These are phyloP conservation scores for Silene uniflora DNA, from an alignment of 148 eudicot genomes.

Conservation along the genomic window DNA sequence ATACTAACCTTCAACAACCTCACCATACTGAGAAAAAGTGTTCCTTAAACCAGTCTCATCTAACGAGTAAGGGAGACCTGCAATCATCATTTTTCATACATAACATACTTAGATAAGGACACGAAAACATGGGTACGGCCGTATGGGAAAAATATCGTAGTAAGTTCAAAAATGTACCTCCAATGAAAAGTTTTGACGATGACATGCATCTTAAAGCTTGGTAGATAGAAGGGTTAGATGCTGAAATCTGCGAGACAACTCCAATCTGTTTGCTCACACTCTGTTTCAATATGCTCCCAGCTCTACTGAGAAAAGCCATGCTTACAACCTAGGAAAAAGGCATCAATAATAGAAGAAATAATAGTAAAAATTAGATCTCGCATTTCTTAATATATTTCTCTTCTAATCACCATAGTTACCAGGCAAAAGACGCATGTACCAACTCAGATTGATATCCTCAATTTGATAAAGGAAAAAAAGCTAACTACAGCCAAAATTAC, in stretches of 20 bases:
- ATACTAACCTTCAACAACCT: conserved; percentile 69
- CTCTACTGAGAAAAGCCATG: conserved; percentile 83
- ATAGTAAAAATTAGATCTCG: too few relatives aligned
- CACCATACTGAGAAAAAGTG: conserved; percentile 63
- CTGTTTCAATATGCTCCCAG: conserved; percentile 55
- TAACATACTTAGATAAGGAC: not conserved
- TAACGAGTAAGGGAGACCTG: conserved; percentile 69
- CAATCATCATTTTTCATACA: conserved; percentile 14
- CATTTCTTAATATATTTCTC: too few relatives aligned
- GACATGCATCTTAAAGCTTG: conserved; percentile 80
- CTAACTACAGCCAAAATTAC: too few relatives aligned
- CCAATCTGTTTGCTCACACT: conserved; percentile 46
- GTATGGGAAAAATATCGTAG: not conserved
- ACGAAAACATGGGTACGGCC: not conserved
- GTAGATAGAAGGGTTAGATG: conserved; percentile 54
- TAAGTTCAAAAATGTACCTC: conserved; percentile 41
- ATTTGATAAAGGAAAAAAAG: too few relatives aligned
- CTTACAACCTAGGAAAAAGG: conserved; percentile 10
- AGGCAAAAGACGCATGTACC: too few relatives aligned
- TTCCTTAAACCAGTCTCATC: conserved; percentile 55
- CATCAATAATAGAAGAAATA: too few relatives aligned
- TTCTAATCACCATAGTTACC: too few relatives aligned
- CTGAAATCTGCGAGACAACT: conserved; percentile 30
- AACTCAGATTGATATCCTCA: too few relatives aligned
- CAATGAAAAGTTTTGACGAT: conserved; percentile 66